These are phyloP conservation scores for Claviceps capensis DNA, from an alignment of 2,329 filamentous ascomycete species.

Conservation along the genomic window DNA sequence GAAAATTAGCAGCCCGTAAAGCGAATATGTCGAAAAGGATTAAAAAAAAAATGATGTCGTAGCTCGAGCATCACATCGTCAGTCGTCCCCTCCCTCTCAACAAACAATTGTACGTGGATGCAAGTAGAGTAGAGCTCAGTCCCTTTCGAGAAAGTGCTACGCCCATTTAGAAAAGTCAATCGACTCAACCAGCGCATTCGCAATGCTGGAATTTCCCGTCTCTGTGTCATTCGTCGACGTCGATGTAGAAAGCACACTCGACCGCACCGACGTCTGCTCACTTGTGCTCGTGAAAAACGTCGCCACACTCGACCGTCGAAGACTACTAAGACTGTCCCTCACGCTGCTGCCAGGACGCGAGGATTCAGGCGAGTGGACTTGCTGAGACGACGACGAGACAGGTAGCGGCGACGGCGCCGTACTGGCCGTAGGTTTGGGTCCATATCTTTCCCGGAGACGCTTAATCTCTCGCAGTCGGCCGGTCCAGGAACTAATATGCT, in stretches of 20 bases:
- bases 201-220: slow-evolving; percentile 19
- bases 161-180: slow-evolving; percentile 28
- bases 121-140: neutral
- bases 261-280: slow-evolving; percentile 43
- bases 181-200: slow-evolving; percentile 20
- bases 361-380: slow-evolving; percentile 6
- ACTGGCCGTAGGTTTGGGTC: slow-evolving; percentile 23
- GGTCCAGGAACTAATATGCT: slow-evolving; percentile 82
- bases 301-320: slow-evolving; percentile 49
- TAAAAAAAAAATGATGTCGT: neutral
- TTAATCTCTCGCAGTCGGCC: slow-evolving; percentile 76
- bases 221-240: slow-evolving; percentile 43
- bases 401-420: slow-evolving; percentile 15
- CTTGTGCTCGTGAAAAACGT: slow-evolving; percentile 48
- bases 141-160: slow-evolving; percentile 5
- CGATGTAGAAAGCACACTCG: slow-evolving; percentile 40
- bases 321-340: slow-evolving; percentile 46
- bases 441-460: slow-evolving; percentile 58
- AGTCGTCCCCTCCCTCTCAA: neutral
- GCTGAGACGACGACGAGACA: slow-evolving; percentile 13
- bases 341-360: slow-evolving; percentile 20
- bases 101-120: neutral
- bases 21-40: neutral
- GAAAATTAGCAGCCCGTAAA: neutral
- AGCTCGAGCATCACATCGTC: neutral